Conservation (phyloP, 257 asterid species). For the Solanum tacnaense region DNA sequence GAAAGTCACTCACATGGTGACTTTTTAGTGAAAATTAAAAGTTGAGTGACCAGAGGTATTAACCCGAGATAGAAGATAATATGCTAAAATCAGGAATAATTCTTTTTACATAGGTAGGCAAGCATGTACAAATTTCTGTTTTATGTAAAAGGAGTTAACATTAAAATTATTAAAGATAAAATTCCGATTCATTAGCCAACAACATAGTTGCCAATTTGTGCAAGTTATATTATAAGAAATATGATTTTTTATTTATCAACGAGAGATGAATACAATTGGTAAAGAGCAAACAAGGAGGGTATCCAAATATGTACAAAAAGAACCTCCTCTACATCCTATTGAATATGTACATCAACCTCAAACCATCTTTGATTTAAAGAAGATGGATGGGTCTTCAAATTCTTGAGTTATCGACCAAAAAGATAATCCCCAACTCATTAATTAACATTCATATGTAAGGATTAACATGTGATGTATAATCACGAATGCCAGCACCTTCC, state of each 20-base stretch:
- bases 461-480: constrained; percentile 69
- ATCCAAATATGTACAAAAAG: neutral
- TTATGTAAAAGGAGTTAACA: no score
- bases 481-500: constrained; percentile 94
- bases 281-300: neutral
- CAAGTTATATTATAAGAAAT: neutral
- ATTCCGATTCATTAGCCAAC: neutral
- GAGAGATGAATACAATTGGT: neutral
- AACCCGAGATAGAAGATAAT: no score
- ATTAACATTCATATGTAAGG: constrained; percentile 4
- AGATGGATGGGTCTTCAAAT: neutral
- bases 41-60: no score
- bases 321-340: neutral
- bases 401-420: neutral
- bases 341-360: neutral
- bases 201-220: neutral
- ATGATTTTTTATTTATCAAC: neutral
- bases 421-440: neutral
- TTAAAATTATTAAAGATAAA: no score
- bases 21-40: no score
- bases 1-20: no score
- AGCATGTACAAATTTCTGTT: neutral
- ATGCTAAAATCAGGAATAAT: no score
- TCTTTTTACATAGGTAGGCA: neutral
- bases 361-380: neutral